A percentile compares a stretch with the other conserved stretches of the same genome.
Evolutionary conservation across 352 stramenopile species (phyloP).

Genomic region (Phytopythium boreale): DNA sequence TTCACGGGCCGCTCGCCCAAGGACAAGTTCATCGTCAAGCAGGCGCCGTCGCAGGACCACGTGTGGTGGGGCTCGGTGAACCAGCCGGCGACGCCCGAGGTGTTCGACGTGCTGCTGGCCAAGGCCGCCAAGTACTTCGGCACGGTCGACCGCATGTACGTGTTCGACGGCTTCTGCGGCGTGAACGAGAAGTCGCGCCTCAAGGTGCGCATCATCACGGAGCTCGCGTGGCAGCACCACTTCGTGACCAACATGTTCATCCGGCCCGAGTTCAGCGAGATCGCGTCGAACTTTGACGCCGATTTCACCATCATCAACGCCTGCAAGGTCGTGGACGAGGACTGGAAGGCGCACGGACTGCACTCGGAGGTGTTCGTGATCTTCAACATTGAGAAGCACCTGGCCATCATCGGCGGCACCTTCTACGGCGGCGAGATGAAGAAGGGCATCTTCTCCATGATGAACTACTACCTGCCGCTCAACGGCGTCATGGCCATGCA

Average conservation of each 20-base stretch:
- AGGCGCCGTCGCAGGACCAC: slow-evolving; percentile 89
- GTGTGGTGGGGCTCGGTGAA: slow-evolving; percentile 98
- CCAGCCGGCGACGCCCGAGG: slow-evolving; percentile 89
- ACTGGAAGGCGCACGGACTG: slow-evolving; percentile 49
- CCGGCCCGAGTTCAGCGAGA: slow-evolving; percentile 52
- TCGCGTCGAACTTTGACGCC: slow-evolving; percentile 35
- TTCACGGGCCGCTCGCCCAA: slow-evolving; percentile 98
- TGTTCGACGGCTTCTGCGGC: slow-evolving; percentile 96
- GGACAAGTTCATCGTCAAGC: slow-evolving; percentile 98
- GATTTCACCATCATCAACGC: slow-evolving; percentile 73
- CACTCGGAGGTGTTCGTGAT: slow-evolving; percentile 63
- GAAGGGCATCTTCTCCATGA: slow-evolving; percentile 73
- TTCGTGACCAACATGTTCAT: slow-evolving; percentile 86
- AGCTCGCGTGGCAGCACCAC: slow-evolving; percentile 98
- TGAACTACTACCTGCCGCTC: slow-evolving; percentile 65
- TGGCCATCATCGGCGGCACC: slow-evolving; percentile 59
- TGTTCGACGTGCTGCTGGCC: slow-evolving; percentile 96
- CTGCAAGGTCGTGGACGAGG: slow-evolving; percentile 55
- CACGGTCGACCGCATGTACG: slow-evolving; percentile 91
- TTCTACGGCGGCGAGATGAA: slow-evolving; percentile 73
- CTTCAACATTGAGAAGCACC: slow-evolving; percentile 67
- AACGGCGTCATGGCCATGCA: slow-evolving; percentile 66
- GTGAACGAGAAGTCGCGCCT: slow-evolving; percentile 90
- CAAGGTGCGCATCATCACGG: slow-evolving; percentile 97
- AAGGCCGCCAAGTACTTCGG: slow-evolving; percentile 94